Evolutionary conservation across 192 early-diverging fungal genomes (phyloP).

Genomic region (Backusella psychrophila): DNA sequence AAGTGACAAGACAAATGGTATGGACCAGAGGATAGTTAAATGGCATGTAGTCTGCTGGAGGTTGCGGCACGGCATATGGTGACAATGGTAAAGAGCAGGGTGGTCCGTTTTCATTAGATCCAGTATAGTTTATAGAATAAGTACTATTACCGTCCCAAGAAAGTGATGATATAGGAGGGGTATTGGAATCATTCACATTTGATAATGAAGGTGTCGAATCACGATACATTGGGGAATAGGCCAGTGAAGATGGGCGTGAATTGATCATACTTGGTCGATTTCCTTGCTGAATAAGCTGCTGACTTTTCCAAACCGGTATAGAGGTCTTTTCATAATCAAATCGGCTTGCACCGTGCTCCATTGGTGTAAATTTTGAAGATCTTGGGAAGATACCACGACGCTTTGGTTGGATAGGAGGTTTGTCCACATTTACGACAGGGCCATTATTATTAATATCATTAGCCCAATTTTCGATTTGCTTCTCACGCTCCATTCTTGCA

Average conservation of each 20-base stretch:
- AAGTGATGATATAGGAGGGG: not conserved
- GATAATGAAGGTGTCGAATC: conserved; percentile 12
- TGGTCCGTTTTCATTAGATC: not conserved
- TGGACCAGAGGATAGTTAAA: conserved; percentile 53
- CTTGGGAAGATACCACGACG: conserved; percentile 30
- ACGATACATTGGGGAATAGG: not conserved
- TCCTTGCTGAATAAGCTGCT: not conserved
- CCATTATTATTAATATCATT: conserved; percentile 61
- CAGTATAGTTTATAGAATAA: conserved; percentile 28
- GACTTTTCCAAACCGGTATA: conserved; percentile 11
- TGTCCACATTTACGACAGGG: not conserved
- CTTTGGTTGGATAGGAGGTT: not conserved
- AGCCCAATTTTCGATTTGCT: conserved; percentile 75
- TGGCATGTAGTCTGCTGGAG: conserved; percentile 43
- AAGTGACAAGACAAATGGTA: conserved; percentile 79
- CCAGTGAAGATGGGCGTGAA: not conserved
- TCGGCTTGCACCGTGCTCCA: conserved; percentile 20
- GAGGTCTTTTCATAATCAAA: conserved; percentile 17
- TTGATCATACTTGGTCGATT: not conserved
- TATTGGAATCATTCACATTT: not conserved
- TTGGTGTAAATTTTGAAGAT: conserved; percentile 36
- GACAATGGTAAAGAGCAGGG: conserved; percentile 35
- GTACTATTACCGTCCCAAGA: conserved; percentile 6
- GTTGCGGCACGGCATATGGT: conserved; percentile 35
- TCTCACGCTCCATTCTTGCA: conserved; percentile 64